Percentiles rank a stretch among this genome's conserved stretches.
Evolutionary conservation across 129 eudicot genomes (phyloP).

Genomic region (Lonicera japonica): DNA sequence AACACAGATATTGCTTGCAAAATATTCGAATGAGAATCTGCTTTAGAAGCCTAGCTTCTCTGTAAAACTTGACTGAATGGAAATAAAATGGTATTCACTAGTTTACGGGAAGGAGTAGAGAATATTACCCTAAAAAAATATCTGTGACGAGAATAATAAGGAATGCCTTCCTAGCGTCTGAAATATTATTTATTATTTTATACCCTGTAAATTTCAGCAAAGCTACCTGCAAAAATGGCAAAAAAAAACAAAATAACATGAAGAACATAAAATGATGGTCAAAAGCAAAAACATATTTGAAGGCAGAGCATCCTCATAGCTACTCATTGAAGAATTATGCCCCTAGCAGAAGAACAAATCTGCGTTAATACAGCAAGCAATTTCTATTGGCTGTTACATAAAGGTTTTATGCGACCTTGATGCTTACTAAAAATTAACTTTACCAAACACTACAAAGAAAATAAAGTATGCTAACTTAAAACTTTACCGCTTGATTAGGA

Average conservation of each 20-base stretch:
- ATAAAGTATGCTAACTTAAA: too few relatives aligned
- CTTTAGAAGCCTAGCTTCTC: background rate
- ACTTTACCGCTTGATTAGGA: too few relatives aligned
- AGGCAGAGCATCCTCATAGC: background rate
- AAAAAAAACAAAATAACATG: background rate
- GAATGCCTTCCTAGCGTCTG: constrained; percentile 96
- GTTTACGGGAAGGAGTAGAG: constrained; percentile 9
- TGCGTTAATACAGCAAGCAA: background rate
- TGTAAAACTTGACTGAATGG: background rate
- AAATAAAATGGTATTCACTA: background rate
- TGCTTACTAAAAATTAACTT: too few relatives aligned
- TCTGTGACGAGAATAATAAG: constrained; percentile 75
- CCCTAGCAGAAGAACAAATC: background rate
- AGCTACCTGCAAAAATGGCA: constrained; percentile 63
- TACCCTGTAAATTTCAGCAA: constrained; percentile 96
- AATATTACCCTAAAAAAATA: constrained; percentile 81
- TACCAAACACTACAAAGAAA: too few relatives aligned
- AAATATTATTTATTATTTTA: constrained; percentile 71
- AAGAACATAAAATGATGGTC: constrained; percentile 6
- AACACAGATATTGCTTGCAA: background rate
- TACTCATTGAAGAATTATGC: background rate
- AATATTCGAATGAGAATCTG: background rate
- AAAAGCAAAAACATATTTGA: background rate
- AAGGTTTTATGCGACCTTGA: too few relatives aligned
- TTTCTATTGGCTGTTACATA: too few relatives aligned